Percentiles rank a stretch among this genome's conserved stretches.
Evolutionary conservation across 1,284 basidiomycete genomes (phyloP).

Genomic region (Trichosporon inkin): DNA sequence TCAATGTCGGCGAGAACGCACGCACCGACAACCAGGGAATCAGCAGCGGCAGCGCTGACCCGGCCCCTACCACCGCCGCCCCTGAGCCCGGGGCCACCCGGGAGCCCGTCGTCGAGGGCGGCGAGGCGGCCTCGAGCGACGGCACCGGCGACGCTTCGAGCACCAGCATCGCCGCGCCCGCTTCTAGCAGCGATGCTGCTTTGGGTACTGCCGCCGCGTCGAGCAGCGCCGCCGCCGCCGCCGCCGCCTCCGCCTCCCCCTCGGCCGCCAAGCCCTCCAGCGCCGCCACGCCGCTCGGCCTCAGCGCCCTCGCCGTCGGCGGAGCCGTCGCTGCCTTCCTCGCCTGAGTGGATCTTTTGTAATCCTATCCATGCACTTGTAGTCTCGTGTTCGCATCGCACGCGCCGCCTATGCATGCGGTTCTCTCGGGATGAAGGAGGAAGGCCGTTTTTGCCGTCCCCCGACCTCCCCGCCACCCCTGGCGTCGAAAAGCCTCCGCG

Average conservation of each 20-base stretch:
- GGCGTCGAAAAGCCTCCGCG: too few species aligned
- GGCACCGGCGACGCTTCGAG: too few species aligned
- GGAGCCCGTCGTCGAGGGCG: too few species aligned
- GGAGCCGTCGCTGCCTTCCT: background rate
- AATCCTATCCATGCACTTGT: background rate
- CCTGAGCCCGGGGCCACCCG: background rate
- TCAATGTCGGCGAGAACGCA: background rate
- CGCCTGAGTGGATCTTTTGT: background rate
- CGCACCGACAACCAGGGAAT: background rate
- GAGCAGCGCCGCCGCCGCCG: background rate
- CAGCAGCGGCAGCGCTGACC: background rate
- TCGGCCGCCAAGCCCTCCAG: background rate
- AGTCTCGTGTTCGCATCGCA: background rate
- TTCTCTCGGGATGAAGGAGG: too few species aligned
- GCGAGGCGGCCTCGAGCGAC: too few species aligned
- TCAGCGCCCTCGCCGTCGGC: background rate
- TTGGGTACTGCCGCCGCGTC: background rate
- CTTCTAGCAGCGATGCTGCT: too few species aligned
- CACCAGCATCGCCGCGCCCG: too few species aligned
- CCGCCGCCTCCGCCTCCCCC: background rate
- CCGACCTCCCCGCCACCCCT: too few species aligned
- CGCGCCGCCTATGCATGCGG: background rate
- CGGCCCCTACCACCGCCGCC: background rate
- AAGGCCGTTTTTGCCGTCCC: too few species aligned
- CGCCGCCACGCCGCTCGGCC: background rate